Conservation (phyloP, 2,329 filamentous ascomycete species). For the Mariannaea elegans region DNA sequence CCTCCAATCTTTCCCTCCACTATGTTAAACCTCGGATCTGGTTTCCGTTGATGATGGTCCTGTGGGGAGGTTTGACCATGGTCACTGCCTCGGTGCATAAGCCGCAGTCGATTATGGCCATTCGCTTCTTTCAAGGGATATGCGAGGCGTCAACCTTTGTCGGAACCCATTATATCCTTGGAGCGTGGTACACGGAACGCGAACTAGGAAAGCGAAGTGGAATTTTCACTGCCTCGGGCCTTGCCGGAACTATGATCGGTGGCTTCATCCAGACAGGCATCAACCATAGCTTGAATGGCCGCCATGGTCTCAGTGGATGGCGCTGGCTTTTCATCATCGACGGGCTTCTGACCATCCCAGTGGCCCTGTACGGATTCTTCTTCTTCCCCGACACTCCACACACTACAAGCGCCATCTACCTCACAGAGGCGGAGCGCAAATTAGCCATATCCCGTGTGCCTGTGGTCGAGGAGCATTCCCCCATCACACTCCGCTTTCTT, state of each 20-base stretch:
- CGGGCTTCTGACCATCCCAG: constrained; percentile 57
- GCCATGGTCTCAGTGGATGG: constrained; percentile 69
- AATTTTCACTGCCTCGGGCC: constrained; percentile 69
- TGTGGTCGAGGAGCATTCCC: constrained; percentile 49
- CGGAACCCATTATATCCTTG: constrained; percentile 54
- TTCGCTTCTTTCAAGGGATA: constrained; percentile 52
- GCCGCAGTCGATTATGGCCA: constrained; percentile 49
- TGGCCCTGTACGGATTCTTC: constrained; percentile 47
- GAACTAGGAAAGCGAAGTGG: constrained; percentile 71
- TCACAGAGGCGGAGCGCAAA: constrained; percentile 56
- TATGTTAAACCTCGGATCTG: constrained; percentile 70
- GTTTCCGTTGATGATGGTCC: constrained; percentile 69
- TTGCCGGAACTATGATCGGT: constrained; percentile 60
- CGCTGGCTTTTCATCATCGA: constrained; percentile 78
- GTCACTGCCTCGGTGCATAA: constrained; percentile 51
- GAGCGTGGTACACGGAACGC: constrained; percentile 66
- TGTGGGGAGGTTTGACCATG: constrained; percentile 73
- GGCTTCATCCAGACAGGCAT: constrained; percentile 73
- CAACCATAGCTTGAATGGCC: constrained; percentile 53
- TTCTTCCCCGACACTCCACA: constrained; percentile 54
- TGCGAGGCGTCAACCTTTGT: constrained; percentile 52
- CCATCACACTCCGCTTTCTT: constrained; percentile 58
- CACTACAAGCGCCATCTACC: constrained; percentile 54
- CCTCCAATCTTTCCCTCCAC: constrained; percentile 69
- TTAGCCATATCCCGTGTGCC: constrained; percentile 56